Conservation (phyloP, 331 rosid species). For the Pyracantha coccinea region DNA sequence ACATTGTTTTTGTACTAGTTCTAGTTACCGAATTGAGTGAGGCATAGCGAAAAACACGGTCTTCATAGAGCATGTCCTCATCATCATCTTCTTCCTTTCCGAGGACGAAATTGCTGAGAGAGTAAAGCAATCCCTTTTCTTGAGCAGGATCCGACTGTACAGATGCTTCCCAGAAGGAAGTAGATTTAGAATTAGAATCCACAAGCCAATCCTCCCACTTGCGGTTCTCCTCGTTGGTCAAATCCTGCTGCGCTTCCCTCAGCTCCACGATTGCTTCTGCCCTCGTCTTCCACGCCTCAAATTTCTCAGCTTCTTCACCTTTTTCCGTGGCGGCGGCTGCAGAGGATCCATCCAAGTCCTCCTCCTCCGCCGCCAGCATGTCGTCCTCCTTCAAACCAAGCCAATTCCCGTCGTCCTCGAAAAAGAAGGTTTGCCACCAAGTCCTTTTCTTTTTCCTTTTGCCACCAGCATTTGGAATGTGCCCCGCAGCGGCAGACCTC, state of each 20-base stretch:
- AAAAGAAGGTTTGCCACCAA: conserved; percentile 80
- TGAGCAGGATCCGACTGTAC: conserved; percentile 21
- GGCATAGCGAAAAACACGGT: conserved; percentile 84
- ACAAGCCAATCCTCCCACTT: conserved; percentile 88
- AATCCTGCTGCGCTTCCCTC: conserved; percentile 72
- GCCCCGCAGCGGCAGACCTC: conserved; percentile 16
- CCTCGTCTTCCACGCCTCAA: conserved; percentile 89
- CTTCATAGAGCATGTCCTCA: conserved; percentile 82
- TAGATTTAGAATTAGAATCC: conserved; percentile 31
- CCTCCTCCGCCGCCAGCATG: conserved; percentile 31
- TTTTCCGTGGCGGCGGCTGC: background rate
- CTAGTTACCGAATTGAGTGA: conserved; percentile 63
- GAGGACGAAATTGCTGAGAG: conserved; percentile 41
- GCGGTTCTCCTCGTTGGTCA: conserved; percentile 45
- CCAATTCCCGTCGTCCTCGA: conserved; percentile 79
- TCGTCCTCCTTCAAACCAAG: conserved; percentile 70
- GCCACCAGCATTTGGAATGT: conserved; percentile 39
- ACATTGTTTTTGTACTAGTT: background rate
- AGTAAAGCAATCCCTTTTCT: conserved; percentile 45
- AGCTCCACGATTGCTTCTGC: conserved; percentile 80
- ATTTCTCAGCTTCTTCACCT: conserved; percentile 36
- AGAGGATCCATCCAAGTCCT: background rate
- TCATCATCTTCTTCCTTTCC: conserved; percentile 59
- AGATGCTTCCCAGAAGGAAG: conserved; percentile 36
- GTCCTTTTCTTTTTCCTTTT: conserved; percentile 38